Percentiles rank a stretch among this genome's conserved stretches.
phyloP scores from a whole-genome alignment of 306 rosid genomes.

The Leucaena leucocephala region DNA sequence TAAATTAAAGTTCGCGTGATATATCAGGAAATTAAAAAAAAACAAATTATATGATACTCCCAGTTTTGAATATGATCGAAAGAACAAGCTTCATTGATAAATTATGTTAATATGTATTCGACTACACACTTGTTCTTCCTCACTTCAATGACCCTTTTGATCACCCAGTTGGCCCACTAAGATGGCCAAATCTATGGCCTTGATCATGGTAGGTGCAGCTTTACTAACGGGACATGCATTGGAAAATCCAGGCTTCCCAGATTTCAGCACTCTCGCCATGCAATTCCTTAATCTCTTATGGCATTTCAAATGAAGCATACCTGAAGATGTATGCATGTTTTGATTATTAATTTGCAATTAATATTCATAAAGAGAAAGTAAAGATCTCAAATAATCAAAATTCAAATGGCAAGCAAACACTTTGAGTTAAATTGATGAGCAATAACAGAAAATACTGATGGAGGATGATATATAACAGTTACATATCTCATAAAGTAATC shows the following conservation, averaged over 20 bases:
- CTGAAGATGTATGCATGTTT: slow-evolving; percentile 42
- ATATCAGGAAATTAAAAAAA: no score
- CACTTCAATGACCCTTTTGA: neutral
- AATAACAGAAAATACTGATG: no score
- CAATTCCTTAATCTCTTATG: slow-evolving; percentile 68
- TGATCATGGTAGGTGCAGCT: slow-evolving; percentile 73
- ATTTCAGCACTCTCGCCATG: slow-evolving; percentile 54
- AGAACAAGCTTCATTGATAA: slow-evolving; percentile 23
- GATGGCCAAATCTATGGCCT: slow-evolving; percentile 75
- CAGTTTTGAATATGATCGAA: slow-evolving; percentile 2
- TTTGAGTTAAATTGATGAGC: no score
- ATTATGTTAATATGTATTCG: neutral
- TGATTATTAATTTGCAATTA: neutral
- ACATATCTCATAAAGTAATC: neutral
- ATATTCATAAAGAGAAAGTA: neutral
- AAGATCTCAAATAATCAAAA: neutral
- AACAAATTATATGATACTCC: no score
- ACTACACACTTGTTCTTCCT: neutral
- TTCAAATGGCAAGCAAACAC: neutral
- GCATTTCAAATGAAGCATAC: slow-evolving; percentile 68
- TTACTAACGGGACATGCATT: slow-evolving; percentile 54
- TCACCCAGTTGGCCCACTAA: slow-evolving; percentile 40
- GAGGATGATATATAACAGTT: no score
- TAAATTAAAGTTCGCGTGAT: no score
- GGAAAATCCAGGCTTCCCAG: slow-evolving; percentile 81